Evolutionary conservation across 78 protist species (phyloP), one percentile per base, ranked within the genome.

Genomic region (Mastigamoeba balamuthi): DNA sequence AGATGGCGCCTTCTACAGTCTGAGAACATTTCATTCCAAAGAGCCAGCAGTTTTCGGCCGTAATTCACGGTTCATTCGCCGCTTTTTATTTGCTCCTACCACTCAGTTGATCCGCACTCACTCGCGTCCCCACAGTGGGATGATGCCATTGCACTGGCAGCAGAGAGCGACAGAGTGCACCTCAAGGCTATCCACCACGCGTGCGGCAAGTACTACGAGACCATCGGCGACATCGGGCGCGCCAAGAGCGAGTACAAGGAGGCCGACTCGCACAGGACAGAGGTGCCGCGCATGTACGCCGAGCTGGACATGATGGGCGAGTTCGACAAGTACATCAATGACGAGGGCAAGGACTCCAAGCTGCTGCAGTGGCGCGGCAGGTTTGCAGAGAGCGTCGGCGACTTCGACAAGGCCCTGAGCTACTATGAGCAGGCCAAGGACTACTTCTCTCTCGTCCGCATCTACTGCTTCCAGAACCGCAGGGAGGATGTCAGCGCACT

Each of bases 281-380:
- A 89, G 48, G 89, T 84, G 33, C 92, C 95, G 35, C 73, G 92
- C 6, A 68, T 88, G 88, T 66, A 81, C 5, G 65, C n/a, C 75
- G 33, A 40, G 3, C 8, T 42, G 30, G 52, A 43, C 33, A 33
- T 6, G 8, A 10, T 75, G 6, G 40, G 0, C 6, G 77, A 73
- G 28, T 73, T 88, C 53, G 43, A 76, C 28, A 17, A 0, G 28
- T 85, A 66, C 70, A 37, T 69, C 28, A n/a, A n/a, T n/a, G n/a
- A n/a, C n/a, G n/a, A n/a, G n/a, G n/a, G n/a, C n/a, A n/a, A n/a
- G n/a, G n/a, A n/a, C n/a, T n/a, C n/a, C n/a, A n/a, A 69, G 39
- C 68, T 86, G 70, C 2, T 27, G 39, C 6, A 1, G 35, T 87
- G 89, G 94, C 81, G 84, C 80, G 95, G 85, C 1, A 74, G 84